Evolutionary conservation across 371 early-diverging fungal species (phyloP).

Genomic region (Haplosporangium sp.): DNA sequence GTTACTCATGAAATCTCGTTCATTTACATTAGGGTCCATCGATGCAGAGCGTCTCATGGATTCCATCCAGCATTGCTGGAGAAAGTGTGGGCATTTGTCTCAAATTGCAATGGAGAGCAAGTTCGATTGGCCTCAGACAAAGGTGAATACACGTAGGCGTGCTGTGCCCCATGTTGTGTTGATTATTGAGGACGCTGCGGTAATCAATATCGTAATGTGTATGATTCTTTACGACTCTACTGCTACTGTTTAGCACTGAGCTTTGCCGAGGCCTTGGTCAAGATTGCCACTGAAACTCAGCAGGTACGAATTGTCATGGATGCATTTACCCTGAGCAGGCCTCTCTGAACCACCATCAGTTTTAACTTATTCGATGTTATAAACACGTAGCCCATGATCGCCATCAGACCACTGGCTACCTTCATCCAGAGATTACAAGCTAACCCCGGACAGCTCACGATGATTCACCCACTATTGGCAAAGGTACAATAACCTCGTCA

Average conservation of each 20-base stretch:
- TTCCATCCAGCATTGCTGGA: constrained; percentile 47
- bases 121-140: constrained; percentile 56
- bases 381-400: constrained; percentile 57
- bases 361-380: background rate
- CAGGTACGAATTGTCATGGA: constrained; percentile 40
- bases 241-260: constrained; percentile 48
- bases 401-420: constrained; percentile 55
- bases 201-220: constrained; percentile 2
- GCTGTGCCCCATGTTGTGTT: background rate
- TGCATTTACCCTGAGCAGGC: constrained; percentile 14
- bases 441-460: constrained; percentile 60
- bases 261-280: constrained; percentile 61
- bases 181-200: constrained; percentile 31
- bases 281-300: constrained; percentile 52
- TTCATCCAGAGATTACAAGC: constrained; percentile 58
- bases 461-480: constrained; percentile 66
- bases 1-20: background rate
- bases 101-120: constrained; percentile 60
- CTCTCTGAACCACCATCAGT: background rate
- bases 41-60: constrained; percentile 51
- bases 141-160: constrained; percentile 48
- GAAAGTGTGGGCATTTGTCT: constrained; percentile 59
- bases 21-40: constrained; percentile 22
- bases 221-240: constrained; percentile 2
- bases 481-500: constrained; percentile 50